Base-by-base conservation (phyloP, 768 basidiomycete genomes). In the Leccinum fibrillosum region DNA sequence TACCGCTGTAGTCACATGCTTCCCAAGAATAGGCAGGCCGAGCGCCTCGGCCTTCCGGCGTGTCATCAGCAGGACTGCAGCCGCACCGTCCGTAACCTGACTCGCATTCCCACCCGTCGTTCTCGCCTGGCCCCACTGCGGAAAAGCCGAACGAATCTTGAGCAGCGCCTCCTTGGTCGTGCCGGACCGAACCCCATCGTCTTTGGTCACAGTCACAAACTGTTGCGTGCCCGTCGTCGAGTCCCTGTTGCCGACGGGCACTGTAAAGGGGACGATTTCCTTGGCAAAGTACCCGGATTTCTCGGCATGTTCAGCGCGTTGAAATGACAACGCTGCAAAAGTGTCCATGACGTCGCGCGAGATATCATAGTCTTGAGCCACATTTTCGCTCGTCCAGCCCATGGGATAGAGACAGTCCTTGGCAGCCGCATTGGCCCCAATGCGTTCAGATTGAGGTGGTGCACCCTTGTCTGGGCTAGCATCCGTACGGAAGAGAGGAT, bases 301-400 rank as follows among this genome's bases (percentile, higher is more conserved):
- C 58, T 92, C 80, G 1, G 92, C 92, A 21, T 73, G 76, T 72
- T 92, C 90, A 23, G 92, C 92, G 17, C 85, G 86, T 63, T 88
- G 86, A 71, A 88, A 92, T 0, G 92, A 94, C 49, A 74, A 66
- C 2, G 90, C 88, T 2, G 91, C 86, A 66, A 84, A 86, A 35
- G 76, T 77, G 67, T 94, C 91, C 78, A 91, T 90, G 56, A 86
- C 82, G 52, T 89, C 83, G 35, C 91, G 80, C 50, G 86, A 80
- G 57, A 94, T 76, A 57, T 82, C 72, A 71, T 84, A 92, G 45
- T 92, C 89, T 32, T 74, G 72, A 0, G 91, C 91, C 32, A 94
- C 89, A 61, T 92, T 94, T 73, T 94, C 91, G 62, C 86, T 87
- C 6, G 91, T 92, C 92, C 92, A 92, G 7, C 91, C 91, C 92